Evolutionary conservation across 306 rosid genomes (phyloP), one percentile per base, ranked within the genome.

Genomic region (Elaeagnus macrophylla): DNA sequence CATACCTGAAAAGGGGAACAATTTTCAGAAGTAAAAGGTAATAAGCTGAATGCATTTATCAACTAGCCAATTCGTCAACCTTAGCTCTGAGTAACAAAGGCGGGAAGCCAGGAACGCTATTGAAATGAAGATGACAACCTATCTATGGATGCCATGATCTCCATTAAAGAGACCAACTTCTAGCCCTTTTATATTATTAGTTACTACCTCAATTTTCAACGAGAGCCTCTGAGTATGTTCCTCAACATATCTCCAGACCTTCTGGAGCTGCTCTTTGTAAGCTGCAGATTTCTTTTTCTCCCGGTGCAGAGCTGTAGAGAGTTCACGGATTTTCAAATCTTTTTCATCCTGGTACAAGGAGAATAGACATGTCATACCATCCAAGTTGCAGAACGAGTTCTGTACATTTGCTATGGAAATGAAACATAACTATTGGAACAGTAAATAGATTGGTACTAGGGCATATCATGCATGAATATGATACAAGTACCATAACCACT

Each of bases 271-370:
- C 43, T 61, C 51, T 12, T 61, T 50, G 25, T 61, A 61, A 51
- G 67, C 51, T 25, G 58, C 67, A 40, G 67, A 61, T 40, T 61
- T 61, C 49, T 61, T 61, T 41, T 25, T 61, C 57, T 61, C 67
- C 0, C 57, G 58, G 51, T 61, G 67, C 15, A 61, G 57, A 49
- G 51, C 67, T 12, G 40, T 61, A 42, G 67, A 40, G 13, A 61
- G 58, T 40, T 61, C 67, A 35, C 67, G 58, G 40, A 61, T 51
- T 61, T 61, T 51, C 35, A 61, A 50, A 51, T 61, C 58, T 20
- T 61, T 61, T 54, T 61, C 57, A 61, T 61, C 67, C 67, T 61
- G 50, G n/a, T n/a, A 51, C 7, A 12, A 48, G 38, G 17, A 14
- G 41, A 25, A 49, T 12, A 12, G 13, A 37, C 13, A 40, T 40